Conservation (phyloP, 169 alveolate genomes). For the Theileria luwenshuni region DNA sequence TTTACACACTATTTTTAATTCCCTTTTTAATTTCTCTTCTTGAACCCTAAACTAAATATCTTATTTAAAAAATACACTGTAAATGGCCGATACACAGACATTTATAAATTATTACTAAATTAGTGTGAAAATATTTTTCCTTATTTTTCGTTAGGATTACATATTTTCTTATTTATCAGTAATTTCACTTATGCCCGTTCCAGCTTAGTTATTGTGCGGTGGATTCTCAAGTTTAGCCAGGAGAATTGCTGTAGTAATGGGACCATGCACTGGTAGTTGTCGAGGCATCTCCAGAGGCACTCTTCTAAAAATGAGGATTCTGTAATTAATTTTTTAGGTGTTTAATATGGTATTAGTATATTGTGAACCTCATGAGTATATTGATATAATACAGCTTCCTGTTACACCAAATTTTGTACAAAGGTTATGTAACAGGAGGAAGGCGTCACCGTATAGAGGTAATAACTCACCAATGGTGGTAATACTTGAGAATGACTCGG, state of each 20-base stretch:
- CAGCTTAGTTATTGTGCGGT: constrained; percentile 34
- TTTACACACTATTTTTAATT: constrained; percentile 39
- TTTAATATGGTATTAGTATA: background rate
- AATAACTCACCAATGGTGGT: constrained; percentile 66
- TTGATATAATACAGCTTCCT: constrained; percentile 44
- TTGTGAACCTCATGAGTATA: constrained; percentile 33
- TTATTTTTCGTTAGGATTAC: no score
- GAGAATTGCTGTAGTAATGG: constrained; percentile 72
- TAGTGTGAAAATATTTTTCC: background rate
- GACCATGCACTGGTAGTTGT: constrained; percentile 70
- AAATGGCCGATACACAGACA: constrained; percentile 29
- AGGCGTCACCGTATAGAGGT: constrained; percentile 33
- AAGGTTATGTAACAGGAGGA: constrained; percentile 34
- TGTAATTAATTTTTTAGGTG: background rate
- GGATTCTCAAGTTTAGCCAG: constrained; percentile 73
- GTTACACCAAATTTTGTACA: constrained; percentile 40
- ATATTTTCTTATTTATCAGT: no score
- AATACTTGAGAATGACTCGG: constrained; percentile 35
- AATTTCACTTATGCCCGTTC: no score
- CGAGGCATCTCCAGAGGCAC: constrained; percentile 66
- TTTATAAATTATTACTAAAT: background rate
- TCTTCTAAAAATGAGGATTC: constrained; percentile 59
- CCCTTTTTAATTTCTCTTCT: constrained; percentile 33
- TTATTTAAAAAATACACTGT: constrained; percentile 24
- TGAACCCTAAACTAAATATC: constrained; percentile 25